Base-by-base conservation (phyloP, 1,284 basidiomycete species). In the Naganishia albida region DNA sequence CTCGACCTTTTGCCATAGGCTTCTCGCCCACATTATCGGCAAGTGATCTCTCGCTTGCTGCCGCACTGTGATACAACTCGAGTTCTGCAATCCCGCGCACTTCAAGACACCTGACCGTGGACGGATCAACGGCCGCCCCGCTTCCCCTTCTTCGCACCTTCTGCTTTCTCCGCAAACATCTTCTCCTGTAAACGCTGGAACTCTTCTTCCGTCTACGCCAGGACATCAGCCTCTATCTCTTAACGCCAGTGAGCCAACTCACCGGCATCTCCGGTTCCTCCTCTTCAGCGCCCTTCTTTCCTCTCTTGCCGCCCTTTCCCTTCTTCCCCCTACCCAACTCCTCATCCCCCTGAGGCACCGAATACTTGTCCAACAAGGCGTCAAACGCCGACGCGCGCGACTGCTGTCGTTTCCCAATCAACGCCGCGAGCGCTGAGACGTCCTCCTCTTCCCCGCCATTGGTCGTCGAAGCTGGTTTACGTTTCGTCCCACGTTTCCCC, bases 301-400 rank as follows among this genome's bases (percentile, higher is more conserved):
- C 67, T 30, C 51, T 69, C 67, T 69, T 71, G 38, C 57, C 63
- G 23, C 62, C 67, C 50, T 63, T 67, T 30, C 54, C 65, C 49
- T 75, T 75, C 28, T 75, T 71, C 60, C 66, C 68, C 70, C 69
- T 52, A 69, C 74, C 52, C 73, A 74, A 55, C 65, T 70, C 62
- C 67, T 69, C 62, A 69, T 68, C 62, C 73, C 70, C 55, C 71
- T 71, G 55, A 73, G 74, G 25, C 73, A 70, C 65, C 7, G 67
- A 69, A 74, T 96, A 96, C 78, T 95, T 96, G 0, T 86, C 86
- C 39, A 90, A 88, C 64, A 96, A 82, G 55, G 82, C 83, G 72
- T 91, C 88, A 70, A 95, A 84, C 74, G 90, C 88, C 50, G 83
- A 80, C 67, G 86, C 84, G 75, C 86, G 83, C 67, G 86, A 85